These are phyloP conservation scores for Salix koriyanagi DNA, from an alignment of 345 rosid species.

Conservation along the genomic window DNA sequence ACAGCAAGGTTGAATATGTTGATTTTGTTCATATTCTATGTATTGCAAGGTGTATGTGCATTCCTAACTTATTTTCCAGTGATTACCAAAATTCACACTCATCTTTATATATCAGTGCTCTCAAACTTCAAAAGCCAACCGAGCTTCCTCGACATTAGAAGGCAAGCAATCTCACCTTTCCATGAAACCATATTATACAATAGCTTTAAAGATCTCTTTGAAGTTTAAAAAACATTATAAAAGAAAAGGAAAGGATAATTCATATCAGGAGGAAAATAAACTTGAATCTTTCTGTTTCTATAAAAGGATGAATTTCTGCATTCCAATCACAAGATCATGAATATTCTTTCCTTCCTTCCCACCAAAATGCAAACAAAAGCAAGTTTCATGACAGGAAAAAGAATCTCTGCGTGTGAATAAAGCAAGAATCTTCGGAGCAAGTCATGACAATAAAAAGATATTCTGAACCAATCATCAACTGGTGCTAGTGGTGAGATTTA, in stretches of 20 bases:
- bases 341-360: constrained; percentile 69
- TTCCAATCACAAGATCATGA: neutral
- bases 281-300: neutral
- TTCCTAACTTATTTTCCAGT: neutral
- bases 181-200: neutral
- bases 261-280: neutral
- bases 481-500: neutral
- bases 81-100: neutral
- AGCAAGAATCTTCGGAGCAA: neutral
- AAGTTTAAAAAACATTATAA: neutral
- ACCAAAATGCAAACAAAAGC: constrained; percentile 43
- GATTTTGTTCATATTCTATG: neutral
- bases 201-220: neutral
- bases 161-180: neutral
- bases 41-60: neutral
- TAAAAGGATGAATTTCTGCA: neutral
- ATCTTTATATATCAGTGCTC: neutral
- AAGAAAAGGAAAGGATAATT: neutral
- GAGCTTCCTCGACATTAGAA: neutral
- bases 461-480: neutral
- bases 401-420: neutral
- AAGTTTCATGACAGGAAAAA: neutral
- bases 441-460: neutral
- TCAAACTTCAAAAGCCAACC: neutral
- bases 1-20: neutral